These are phyloP conservation scores for Auricularia sp. DNA, from an alignment of 768 basidiomycete species.

Conservation along the genomic window DNA sequence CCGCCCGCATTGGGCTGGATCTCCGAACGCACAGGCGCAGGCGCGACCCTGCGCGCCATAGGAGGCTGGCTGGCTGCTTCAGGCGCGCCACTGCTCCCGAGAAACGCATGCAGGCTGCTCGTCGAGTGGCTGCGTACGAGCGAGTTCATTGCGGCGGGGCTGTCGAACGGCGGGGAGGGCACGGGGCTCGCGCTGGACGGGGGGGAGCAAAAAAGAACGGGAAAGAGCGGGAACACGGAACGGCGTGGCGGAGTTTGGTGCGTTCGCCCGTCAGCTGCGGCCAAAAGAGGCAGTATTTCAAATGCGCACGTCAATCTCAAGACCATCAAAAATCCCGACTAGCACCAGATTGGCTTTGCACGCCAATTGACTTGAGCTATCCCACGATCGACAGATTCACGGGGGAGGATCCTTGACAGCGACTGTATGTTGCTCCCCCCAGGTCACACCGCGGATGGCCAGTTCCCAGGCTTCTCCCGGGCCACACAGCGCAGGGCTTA, in stretches of 20 bases:
- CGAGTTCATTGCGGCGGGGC: neutral
- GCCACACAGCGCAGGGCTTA: too few species aligned
- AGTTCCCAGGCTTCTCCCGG: too few species aligned
- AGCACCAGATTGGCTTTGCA: neutral
- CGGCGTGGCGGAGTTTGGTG: neutral
- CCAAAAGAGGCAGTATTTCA: neutral
- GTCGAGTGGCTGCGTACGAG: neutral
- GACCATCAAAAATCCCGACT: neutral
- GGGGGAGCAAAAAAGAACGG: neutral
- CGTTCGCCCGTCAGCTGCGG: neutral
- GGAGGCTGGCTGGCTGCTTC: neutral
- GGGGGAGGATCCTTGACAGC: too few species aligned
- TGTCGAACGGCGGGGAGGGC: neutral
- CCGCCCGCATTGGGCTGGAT: neutral
- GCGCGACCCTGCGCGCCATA: neutral
- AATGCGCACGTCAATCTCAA: neutral
- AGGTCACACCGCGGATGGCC: too few species aligned
- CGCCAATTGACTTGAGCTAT: neutral
- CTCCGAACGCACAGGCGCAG: neutral
- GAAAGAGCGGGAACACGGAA: neutral
- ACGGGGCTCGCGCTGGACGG: neutral
- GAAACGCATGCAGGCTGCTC: neutral
- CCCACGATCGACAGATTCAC: too few species aligned
- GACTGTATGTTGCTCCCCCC: too few species aligned
- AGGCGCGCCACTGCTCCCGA: neutral